Conservation (phyloP, 2,329 filamentous ascomycete genomes). For the Calonectria hongkongensis region DNA sequence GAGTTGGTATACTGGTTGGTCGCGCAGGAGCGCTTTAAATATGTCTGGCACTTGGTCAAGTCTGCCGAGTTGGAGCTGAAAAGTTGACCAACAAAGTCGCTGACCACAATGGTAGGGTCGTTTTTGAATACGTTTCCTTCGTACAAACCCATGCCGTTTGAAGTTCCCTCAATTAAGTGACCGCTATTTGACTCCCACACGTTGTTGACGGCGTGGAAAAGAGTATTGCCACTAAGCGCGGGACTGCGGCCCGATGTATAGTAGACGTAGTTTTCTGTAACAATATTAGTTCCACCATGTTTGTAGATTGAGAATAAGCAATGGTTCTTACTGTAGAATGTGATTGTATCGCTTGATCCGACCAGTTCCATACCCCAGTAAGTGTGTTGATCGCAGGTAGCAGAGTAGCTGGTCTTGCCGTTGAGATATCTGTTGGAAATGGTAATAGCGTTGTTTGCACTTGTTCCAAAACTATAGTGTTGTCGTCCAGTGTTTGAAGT, state of each 20-base stretch:
- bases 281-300: background rate
- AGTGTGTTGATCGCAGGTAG: constrained; percentile 10
- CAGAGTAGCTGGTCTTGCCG: constrained; percentile 12
- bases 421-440: constrained; percentile 15
- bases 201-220: constrained; percentile 20
- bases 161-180: constrained; percentile 2
- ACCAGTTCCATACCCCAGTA: constrained; percentile 19
- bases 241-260: constrained; percentile 22
- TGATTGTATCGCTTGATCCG: constrained; percentile 7
- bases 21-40: constrained; percentile 15
- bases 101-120: constrained; percentile 2
- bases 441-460: constrained; percentile 1
- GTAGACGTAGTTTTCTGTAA: constrained; percentile 19
- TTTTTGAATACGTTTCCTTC: constrained; percentile 24
- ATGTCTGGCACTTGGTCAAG: constrained; percentile 16
- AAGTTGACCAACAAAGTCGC: constrained; percentile 19
- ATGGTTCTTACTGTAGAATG: constrained; percentile 9
- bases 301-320: background rate
- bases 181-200: constrained; percentile 16
- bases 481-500: constrained; percentile 11
- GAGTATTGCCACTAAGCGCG: constrained; percentile 17
- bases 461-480: constrained; percentile 13
- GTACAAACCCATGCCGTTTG: constrained; percentile 5
- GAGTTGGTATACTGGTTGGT: background rate
- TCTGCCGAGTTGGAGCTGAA: constrained; percentile 20